Evolutionary conservation across 345 rosid genomes (phyloP).

Genomic region (Turritis glabra): DNA sequence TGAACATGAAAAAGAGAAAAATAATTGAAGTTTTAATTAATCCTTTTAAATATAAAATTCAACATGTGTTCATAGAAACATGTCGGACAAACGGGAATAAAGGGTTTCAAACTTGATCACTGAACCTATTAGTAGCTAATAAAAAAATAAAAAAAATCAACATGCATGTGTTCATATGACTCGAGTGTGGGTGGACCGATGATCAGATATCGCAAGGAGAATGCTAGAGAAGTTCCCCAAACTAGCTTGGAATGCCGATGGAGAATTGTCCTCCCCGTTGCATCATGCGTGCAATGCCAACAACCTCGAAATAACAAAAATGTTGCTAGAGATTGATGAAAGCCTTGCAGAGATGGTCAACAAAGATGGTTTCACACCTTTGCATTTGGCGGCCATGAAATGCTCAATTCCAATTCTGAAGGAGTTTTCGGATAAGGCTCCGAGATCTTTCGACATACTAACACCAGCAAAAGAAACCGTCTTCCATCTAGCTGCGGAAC

Average conservation of each 20-base stretch:
- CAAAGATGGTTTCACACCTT: background rate
- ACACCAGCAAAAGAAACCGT: background rate
- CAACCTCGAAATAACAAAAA: background rate
- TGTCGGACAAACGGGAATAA: no score
- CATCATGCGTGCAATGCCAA: background rate
- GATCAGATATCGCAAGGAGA: background rate
- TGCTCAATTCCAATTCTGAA: background rate
- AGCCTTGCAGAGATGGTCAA: background rate
- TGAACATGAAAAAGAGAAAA: no score
- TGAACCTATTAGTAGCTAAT: no score
- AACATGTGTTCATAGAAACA: no score
- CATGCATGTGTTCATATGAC: background rate
- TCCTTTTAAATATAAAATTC: no score
- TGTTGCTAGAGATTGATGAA: background rate
- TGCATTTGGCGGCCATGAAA: background rate
- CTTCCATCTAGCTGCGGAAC: background rate
- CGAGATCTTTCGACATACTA: background rate
- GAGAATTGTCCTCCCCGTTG: background rate
- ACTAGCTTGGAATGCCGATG: background rate
- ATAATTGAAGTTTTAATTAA: no score
- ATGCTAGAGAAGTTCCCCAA: background rate
- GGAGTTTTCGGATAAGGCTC: background rate
- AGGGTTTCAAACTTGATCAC: no score
- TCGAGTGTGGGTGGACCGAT: background rate
- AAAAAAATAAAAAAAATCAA: no score